These are phyloP conservation scores for Cyphellophora attinorum DNA, from an alignment of 2,329 filamentous ascomycete genomes.

Conservation along the genomic window DNA sequence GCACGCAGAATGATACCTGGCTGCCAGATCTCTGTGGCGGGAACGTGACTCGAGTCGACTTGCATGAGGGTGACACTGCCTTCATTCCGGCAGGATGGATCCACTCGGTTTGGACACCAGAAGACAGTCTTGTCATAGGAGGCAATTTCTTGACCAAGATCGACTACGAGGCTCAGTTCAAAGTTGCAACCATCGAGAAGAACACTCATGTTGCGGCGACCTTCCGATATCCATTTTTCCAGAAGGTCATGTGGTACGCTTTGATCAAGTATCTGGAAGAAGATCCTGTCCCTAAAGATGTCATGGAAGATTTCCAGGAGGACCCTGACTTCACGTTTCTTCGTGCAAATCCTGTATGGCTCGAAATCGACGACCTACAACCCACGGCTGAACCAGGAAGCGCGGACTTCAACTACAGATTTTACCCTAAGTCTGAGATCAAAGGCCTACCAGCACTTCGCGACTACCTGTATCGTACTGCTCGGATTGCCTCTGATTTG, in stretches of 20 bases:
- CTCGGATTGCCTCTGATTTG: conserved; percentile 50
- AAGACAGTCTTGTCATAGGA: conserved; percentile 61
- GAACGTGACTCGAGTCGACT: conserved; percentile 57
- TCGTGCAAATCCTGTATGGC: conserved; percentile 47
- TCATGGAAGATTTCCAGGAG: conserved; percentile 45
- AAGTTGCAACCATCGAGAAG: conserved; percentile 57
- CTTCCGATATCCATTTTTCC: conserved; percentile 60
- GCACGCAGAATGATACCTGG: conserved; percentile 57
- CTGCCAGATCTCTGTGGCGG: conserved; percentile 51
- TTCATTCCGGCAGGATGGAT: conserved; percentile 64
- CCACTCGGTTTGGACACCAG: conserved; percentile 61
- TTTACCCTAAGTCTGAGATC: conserved; percentile 54
- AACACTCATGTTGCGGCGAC: conserved; percentile 56
- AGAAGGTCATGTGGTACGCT: conserved; percentile 58
- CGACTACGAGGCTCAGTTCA: conserved; percentile 58
- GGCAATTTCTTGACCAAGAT: conserved; percentile 59
- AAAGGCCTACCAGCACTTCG: conserved; percentile 50
- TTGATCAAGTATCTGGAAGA: conserved; percentile 54
- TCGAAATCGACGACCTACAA: conserved; percentile 46
- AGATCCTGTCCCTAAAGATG: conserved; percentile 51
- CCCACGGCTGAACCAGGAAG: conserved; percentile 42
- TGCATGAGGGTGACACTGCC: conserved; percentile 59
- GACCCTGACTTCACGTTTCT: conserved; percentile 45
- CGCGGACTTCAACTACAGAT: conserved; percentile 48
- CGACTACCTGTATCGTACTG: conserved; percentile 54